Evolutionary conservation across 2,329 filamentous ascomycete species (phyloP).

Genomic region (Cercospora sojina): DNA sequence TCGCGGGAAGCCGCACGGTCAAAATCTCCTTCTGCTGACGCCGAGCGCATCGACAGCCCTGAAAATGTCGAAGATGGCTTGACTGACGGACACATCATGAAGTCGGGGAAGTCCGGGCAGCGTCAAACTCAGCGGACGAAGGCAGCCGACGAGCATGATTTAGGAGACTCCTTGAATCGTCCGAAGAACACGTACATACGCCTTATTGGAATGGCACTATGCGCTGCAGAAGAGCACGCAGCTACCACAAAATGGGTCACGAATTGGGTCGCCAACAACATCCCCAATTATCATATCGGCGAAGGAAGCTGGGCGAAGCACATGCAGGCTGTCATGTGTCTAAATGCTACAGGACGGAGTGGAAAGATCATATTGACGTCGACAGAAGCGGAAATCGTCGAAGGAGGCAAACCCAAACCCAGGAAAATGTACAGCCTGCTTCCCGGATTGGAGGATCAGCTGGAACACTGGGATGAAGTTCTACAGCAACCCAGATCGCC

Average conservation of each 20-base stretch:
- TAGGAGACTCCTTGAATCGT: conserved; percentile 27
- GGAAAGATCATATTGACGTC: conserved; percentile 8
- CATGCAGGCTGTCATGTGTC: conserved; percentile 20
- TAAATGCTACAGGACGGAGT: conserved; percentile 14
- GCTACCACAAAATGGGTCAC: conserved; percentile 25
- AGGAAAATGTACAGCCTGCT: conserved; percentile 24
- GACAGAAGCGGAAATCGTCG: background rate
- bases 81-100: background rate
- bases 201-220: conserved; percentile 36
- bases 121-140: background rate
- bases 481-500: conserved; percentile 22
- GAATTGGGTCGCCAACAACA: conserved; percentile 34
- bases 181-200: conserved; percentile 26
- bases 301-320: conserved; percentile 24
- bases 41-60: background rate
- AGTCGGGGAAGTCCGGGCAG: background rate
- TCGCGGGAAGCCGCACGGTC: background rate
- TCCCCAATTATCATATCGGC: conserved; percentile 27
- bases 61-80: background rate
- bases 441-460: conserved; percentile 21
- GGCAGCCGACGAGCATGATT: conserved; percentile 15
- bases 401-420: background rate
- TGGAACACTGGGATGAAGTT: conserved; percentile 31
- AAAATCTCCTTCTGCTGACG: background rate
- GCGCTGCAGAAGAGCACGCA: conserved; percentile 25